Evolutionary conservation across 208 protist species (phyloP).

Genomic region (Acanthamoeba lenticulata): DNA sequence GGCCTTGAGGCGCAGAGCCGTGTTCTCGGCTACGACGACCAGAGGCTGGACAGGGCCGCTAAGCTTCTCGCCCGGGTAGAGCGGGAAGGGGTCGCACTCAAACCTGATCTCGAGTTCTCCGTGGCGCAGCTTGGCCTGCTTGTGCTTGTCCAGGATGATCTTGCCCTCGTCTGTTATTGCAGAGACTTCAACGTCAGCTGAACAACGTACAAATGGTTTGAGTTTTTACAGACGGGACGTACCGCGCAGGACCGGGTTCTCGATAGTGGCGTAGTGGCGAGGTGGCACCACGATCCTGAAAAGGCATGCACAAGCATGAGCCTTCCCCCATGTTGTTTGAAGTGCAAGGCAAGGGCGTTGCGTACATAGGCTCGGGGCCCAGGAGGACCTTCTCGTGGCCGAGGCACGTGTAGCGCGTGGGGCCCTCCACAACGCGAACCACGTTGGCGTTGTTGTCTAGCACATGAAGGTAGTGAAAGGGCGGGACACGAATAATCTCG

Average conservation of each 20-base stretch:
- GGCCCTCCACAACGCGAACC: constrained; percentile 14
- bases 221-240: background rate
- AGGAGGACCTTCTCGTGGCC: constrained; percentile 28
- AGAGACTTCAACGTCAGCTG: too few relatives aligned
- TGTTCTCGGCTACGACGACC: constrained; percentile 88
- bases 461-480: background rate
- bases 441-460: constrained; percentile 68
- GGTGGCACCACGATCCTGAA: constrained; percentile 87
- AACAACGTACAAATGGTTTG: background rate
- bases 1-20: constrained; percentile 90
- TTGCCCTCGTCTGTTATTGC: background rate
- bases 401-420: constrained; percentile 25
- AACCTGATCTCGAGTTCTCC: constrained; percentile 91
- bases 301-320: background rate
- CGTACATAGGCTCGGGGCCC: constrained; percentile 46
- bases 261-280: constrained; percentile 78
- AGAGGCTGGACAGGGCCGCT: constrained; percentile 85
- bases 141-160: constrained; percentile 82
- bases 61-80: constrained; percentile 91
- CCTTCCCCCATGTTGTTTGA: background rate
- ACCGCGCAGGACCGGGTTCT: constrained; percentile 83
- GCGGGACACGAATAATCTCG: background rate
- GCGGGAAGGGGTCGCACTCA: constrained; percentile 89
- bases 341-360: too few relatives aligned
- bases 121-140: constrained; percentile 89